phyloP scores from a whole-genome alignment of 2,329 filamentous ascomycete species.

The Monilinia laxa region DNA sequence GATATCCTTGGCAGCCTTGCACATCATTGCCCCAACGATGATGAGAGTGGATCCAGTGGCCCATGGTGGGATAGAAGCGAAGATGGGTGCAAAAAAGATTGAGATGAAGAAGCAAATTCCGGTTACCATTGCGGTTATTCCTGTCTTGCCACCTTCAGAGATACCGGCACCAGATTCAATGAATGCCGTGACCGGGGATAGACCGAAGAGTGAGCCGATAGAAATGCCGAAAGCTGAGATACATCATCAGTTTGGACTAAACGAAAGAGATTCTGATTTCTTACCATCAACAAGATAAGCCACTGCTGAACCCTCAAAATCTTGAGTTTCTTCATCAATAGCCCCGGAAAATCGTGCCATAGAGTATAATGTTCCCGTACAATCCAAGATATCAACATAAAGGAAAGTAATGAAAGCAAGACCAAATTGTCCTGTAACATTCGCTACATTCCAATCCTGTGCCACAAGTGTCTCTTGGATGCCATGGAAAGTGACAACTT shows the following conservation, averaged over 20 bases:
- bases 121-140: constrained; percentile 77
- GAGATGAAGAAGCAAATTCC: constrained; percentile 84
- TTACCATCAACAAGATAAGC: constrained; percentile 73
- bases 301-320: constrained; percentile 81
- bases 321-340: constrained; percentile 78
- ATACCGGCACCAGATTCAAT: constrained; percentile 90
- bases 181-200: constrained; percentile 80
- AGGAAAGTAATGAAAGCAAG: constrained; percentile 85
- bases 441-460: constrained; percentile 70
- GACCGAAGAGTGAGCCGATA: constrained; percentile 75
- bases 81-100: constrained; percentile 87
- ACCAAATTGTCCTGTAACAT: constrained; percentile 73
- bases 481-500: constrained; percentile 79
- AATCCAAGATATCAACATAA: constrained; percentile 86
- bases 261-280: background rate
- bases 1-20: constrained; percentile 72
- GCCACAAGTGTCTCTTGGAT: constrained; percentile 70
- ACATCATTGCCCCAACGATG: constrained; percentile 84
- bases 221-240: constrained; percentile 66
- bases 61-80: constrained; percentile 86
- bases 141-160: constrained; percentile 81
- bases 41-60: constrained; percentile 83
- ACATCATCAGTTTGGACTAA: background rate
- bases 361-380: constrained; percentile 81
- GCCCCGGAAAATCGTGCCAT: constrained; percentile 83